Evolutionary conservation across 169 alveolate genomes (phyloP).

Genomic region (Prorocentrum cordatum): DNA sequence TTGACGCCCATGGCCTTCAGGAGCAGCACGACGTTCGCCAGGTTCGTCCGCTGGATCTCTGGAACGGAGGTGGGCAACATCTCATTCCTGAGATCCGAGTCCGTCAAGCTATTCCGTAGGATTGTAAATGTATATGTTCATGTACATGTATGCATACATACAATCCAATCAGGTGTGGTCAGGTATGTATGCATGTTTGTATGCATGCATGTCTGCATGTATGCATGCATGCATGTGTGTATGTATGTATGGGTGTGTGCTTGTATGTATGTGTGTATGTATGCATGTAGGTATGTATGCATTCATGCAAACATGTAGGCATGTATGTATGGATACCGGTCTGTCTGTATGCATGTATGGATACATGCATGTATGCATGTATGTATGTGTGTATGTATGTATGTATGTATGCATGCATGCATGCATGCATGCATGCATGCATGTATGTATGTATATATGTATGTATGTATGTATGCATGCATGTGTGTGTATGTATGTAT

Average conservation of each 20-base stretch:
- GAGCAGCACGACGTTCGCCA: slow-evolving; percentile 95
- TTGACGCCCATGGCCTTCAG: slow-evolving; percentile 99
- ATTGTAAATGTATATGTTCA: too few relatives aligned
- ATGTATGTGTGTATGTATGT: not conserved
- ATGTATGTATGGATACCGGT: not conserved
- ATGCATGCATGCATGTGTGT: not conserved
- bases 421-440: not conserved
- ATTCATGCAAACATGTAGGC: too few relatives aligned
- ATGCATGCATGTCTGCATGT: too few relatives aligned
- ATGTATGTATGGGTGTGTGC: not conserved
- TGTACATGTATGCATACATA: too few relatives aligned
- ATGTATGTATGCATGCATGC: not conserved
- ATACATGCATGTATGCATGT: not conserved
- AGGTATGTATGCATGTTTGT: too few relatives aligned
- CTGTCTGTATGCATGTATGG: too few relatives aligned
- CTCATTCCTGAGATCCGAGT: slow-evolving; percentile 86
- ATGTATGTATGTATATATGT: not conserved
- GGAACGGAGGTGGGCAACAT: slow-evolving; percentile 97
- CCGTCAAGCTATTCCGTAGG: slow-evolving; percentile 76
- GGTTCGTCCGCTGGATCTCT: slow-evolving; percentile 98
- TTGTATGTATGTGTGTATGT: too few relatives aligned
- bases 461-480: not conserved
- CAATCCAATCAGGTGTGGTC: too few relatives aligned
- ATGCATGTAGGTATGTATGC: too few relatives aligned
- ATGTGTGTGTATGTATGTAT: too few relatives aligned